A percentile compares a stretch with the other conserved stretches of the same genome.
phyloP scores from a whole-genome alignment of 1,139 yeast genomes.

The Suhomyces guaymorum region DNA sequence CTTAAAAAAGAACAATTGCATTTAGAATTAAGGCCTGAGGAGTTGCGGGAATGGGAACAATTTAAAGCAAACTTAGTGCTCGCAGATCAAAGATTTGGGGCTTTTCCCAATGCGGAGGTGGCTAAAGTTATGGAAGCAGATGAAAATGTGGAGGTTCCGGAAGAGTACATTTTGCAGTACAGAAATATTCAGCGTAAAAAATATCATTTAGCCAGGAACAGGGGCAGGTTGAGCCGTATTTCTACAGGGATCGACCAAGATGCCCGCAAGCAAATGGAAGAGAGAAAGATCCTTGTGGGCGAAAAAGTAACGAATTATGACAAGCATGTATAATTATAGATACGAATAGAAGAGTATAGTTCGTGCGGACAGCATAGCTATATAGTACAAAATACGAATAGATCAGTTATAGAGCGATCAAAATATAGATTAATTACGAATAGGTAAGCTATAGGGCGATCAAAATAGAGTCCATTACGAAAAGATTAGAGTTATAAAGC shows the following conservation, averaged over 20 bases:
- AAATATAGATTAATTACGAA: no score
- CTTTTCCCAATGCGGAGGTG: not conserved
- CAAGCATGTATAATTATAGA: no score
- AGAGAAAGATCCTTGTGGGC: slow-evolving; percentile 19
- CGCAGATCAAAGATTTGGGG: slow-evolving; percentile 1
- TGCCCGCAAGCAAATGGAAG: slow-evolving; percentile 20
- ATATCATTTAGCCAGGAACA: slow-evolving; percentile 13
- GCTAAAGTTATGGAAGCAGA: not conserved
- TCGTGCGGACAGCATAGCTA: no score
- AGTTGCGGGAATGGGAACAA: slow-evolving; percentile 18
- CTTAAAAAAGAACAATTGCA: slow-evolving; percentile 5
- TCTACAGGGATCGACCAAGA: slow-evolving; percentile 21
- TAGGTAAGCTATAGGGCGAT: no score
- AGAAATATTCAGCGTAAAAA: slow-evolving; percentile 11
- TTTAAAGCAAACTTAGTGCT: slow-evolving; percentile 11
- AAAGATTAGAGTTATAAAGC: no score
- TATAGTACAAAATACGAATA: no score
- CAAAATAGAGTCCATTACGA: no score
- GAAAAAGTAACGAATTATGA: no score
- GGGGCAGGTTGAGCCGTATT: slow-evolving; percentile 18
- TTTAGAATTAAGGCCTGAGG: slow-evolving; percentile 1
- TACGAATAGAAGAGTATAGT: no score
- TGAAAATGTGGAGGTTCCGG: slow-evolving; percentile 2
- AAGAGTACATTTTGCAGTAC: slow-evolving; percentile 2
- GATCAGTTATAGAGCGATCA: no score